Evolutionary conservation across 306 rosid species (phyloP).

Genomic region (Cercis canadensis): DNA sequence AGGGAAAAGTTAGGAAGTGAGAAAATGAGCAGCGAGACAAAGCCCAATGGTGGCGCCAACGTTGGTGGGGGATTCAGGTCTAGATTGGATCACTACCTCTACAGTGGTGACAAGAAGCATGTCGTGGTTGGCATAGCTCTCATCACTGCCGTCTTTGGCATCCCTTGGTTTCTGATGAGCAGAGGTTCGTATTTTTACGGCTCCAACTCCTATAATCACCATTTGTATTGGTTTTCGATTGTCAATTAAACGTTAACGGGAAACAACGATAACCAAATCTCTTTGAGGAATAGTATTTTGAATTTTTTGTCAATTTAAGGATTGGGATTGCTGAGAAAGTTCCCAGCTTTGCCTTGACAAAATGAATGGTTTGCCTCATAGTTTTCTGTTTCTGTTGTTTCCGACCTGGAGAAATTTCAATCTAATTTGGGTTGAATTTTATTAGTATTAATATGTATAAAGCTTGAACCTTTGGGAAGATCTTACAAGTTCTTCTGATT

Average conservation of each 20-base stretch:
- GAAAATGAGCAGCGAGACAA: constrained; percentile 65
- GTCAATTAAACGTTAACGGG: not conserved
- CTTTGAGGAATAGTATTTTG: no score
- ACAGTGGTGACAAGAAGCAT: constrained; percentile 92
- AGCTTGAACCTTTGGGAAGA: constrained; percentile 1
- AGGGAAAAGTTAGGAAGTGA: not conserved
- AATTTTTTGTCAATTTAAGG: not conserved
- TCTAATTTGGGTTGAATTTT: not conserved
- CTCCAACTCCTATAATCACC: not conserved
- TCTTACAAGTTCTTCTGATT: not conserved
- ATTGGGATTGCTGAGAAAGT: constrained; percentile 11
- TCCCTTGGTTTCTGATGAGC: constrained; percentile 79
- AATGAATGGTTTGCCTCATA: not conserved
- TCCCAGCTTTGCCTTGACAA: not conserved
- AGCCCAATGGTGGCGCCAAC: constrained; percentile 35
- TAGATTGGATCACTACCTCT: constrained; percentile 63
- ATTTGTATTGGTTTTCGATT: constrained; percentile 11
- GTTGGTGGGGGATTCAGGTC: constrained; percentile 59
- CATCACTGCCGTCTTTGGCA: constrained; percentile 58
- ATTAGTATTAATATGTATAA: not conserved
- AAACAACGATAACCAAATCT: not conserved
- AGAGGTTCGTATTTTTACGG: constrained; percentile 51
- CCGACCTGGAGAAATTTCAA: not conserved
- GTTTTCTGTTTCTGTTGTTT: not conserved
- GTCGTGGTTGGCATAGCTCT: constrained; percentile 76